Evolutionary conservation across 441 rosid species (phyloP), one percentile per base, ranked within the genome.

Genomic region (Erodium trifolium): DNA sequence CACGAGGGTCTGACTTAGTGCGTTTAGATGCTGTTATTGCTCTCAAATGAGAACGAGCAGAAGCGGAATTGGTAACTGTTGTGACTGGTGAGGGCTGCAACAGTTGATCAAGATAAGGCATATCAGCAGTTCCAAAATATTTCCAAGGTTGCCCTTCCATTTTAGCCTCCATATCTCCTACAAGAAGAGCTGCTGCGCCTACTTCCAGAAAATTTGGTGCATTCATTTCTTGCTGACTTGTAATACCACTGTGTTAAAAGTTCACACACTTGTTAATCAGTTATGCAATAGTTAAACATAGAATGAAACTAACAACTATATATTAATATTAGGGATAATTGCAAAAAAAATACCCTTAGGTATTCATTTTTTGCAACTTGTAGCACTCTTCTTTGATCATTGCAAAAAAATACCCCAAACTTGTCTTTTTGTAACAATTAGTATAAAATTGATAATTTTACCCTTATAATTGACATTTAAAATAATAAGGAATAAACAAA

Each of bases 121-220:
- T 86, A 78, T 90, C 95, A 67, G 86, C 73, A 72, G 93, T 90
- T 68, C 98, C 97, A 75, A 92, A 85, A 84, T 84, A 87, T 82
- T 87, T 92, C 97, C 98, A 90, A 67, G 89, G 95, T 72, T 91
- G 90, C 70, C 96, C 93, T 81, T 87, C 91, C 91, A 87, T 83
- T 84, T 88, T 90, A 63, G 95, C 86, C 82, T 95, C 97, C 92
- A 92, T 82, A 71, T 92, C 97, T 68, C 95, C 98, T 39, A 92
- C 90, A 73, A 95, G 95, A 53, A 95, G 81, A 69, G 98, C 93
- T n/a, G 98, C 97, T 49, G 98, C 99, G 72, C 99, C 98, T 77
- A 89, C 85, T 83, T 95, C 97, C 60, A 92, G 78, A 78, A 92
- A 87, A 79, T 86, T 92, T 78, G 78, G 87, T 8, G 82, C 77